Evolutionary conservation across 305 asterid genomes (phyloP).

Genomic region (Solanum hybrid): DNA sequence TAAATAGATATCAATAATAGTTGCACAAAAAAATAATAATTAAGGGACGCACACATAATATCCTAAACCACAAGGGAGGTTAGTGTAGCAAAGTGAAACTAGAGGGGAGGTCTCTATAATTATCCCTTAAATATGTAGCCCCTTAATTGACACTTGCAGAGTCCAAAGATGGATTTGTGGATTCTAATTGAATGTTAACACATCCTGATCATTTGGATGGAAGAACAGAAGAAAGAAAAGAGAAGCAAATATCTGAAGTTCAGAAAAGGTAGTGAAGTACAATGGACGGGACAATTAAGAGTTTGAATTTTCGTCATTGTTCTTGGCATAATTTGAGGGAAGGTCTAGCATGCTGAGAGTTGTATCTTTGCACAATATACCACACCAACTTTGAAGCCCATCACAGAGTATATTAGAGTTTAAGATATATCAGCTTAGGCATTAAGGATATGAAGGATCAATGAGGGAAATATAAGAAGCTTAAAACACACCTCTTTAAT

Average conservation of each 20-base stretch:
- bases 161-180: neutral
- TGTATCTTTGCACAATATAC: neutral
- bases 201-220: neutral
- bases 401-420: neutral
- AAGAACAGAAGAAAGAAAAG: neutral
- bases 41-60: neutral
- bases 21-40: neutral
- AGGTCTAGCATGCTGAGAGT: neutral
- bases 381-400: neutral
- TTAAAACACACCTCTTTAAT: constrained; percentile 56
- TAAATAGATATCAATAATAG: neutral
- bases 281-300: neutral
- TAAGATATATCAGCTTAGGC: neutral
- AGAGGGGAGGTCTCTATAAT: neutral
- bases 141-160: neutral
- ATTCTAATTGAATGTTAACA: neutral
- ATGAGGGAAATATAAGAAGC: neutral
- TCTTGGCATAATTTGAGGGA: neutral
- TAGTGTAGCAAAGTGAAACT: neutral
- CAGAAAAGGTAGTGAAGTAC: neutral
- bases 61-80: neutral
- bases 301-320: neutral
- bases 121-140: neutral
- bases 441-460: neutral
- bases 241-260: neutral